Base-by-base conservation (phyloP, 495 filamentous ascomycete genomes). In the Margaritispora aquatica region DNA sequence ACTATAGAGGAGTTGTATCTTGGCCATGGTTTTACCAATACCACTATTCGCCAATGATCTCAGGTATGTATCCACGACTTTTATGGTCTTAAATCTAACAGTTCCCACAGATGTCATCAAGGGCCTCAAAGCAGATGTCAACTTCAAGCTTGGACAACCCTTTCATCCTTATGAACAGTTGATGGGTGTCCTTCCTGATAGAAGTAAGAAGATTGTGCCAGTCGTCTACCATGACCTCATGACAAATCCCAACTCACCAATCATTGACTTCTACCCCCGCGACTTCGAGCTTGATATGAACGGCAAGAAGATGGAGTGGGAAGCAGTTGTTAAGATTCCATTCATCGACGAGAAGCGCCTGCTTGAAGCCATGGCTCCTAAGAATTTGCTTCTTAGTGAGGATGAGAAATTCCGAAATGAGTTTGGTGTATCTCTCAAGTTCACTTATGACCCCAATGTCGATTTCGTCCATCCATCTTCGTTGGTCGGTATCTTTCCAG, bases 251-350 rank as follows among this genome's bases (percentile, higher is more conserved):
- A 80, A 89, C 2, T 97, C 93, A n/a, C 92, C 95, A 13, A 97
- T 99, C 70, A 89, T 96, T 65, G 93, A 97, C 66, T 97, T 99
- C 73, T 99, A 99, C 67, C 95, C 95, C 26, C 83, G 93, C 58
- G 93, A 97, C 62, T 99, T 99, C 63, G 92, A 96, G 63, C 80
- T 99, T 20, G 95, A 99, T 68, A 97, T 97, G 93, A 97, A 97
- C 65, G 95, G 95, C 56, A 99, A 99, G 79, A 99, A 96, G 77
- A 95, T 96, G 91, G 95, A 97, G 63, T 99, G 95, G 95, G 95
- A 99, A 67, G 95, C 94, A 27, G 92, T 99, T 38, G 92, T 97
- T 54, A 97, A 96, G 74, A 97, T 99, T 62, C 95, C 95, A 0
- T 99, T 99, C 73, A 99, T 99, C 64, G 91, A 97, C 27, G 92